Evolutionary conservation across 805 yeast species (phyloP).

Genomic region (Suhomyces sp.): DNA sequence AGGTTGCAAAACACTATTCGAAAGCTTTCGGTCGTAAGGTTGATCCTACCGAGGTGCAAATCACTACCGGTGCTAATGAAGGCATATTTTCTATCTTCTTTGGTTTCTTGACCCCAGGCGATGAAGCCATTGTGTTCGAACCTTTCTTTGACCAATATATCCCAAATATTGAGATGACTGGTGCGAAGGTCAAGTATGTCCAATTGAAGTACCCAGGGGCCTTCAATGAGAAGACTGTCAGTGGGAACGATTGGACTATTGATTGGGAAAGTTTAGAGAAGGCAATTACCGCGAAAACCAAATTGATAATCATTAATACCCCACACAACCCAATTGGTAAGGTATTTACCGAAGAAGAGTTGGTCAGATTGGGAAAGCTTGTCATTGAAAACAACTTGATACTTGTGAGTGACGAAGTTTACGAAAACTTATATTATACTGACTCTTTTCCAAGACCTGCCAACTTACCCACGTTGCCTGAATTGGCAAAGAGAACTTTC

Average conservation of each 20-base stretch:
- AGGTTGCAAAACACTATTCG: conserved; percentile 70
- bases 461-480: conserved; percentile 62
- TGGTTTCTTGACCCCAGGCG: conserved; percentile 83
- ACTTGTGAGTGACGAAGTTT: conserved; percentile 90
- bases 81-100: conserved; percentile 84
- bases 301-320: conserved; percentile 82
- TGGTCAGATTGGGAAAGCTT: conserved; percentile 70
- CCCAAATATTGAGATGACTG: conserved; percentile 88
- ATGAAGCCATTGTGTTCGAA: conserved; percentile 93
- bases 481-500: conserved; percentile 72
- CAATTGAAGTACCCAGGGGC: conserved; percentile 82
- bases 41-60: conserved; percentile 61
- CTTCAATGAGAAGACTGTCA: conserved; percentile 58
- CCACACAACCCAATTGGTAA: conserved; percentile 98
- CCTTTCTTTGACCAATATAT: conserved; percentile 98
- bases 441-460: conserved; percentile 79
- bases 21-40: conserved; percentile 61
- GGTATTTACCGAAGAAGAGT: conserved; percentile 74
- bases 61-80: conserved; percentile 97
- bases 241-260: conserved; percentile 85
- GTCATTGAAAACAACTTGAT: conserved; percentile 84
- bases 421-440: conserved; percentile 81
- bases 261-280: conserved; percentile 75
- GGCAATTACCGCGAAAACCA: conserved; percentile 74
- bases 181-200: conserved; percentile 87